Evolutionary conservation across 2,329 filamentous ascomycete species (phyloP).

Genomic region (Cladophialophora chaetospira): DNA sequence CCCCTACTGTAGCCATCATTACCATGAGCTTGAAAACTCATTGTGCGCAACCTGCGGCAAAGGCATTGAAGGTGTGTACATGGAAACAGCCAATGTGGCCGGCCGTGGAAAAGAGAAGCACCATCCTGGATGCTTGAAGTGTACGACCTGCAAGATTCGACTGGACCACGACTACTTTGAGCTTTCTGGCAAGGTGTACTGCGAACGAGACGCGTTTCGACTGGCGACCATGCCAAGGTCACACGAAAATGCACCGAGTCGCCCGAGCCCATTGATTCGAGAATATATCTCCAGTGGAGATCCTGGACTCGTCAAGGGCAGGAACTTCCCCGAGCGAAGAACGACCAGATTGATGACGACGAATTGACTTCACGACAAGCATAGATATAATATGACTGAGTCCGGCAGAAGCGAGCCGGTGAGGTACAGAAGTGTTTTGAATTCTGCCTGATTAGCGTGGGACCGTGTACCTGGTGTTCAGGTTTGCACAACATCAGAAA

Average conservation of each 20-base stretch:
- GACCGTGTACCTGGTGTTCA: neutral
- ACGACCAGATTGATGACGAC: conserved; percentile 51
- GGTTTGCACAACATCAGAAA: conserved; percentile 2
- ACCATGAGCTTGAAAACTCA: conserved; percentile 87
- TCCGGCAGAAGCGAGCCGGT: neutral
- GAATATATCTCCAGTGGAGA: conserved; percentile 33
- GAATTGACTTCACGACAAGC: conserved; percentile 23
- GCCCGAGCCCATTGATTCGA: conserved; percentile 32
- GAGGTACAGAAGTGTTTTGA: neutral
- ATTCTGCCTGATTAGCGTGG: neutral
- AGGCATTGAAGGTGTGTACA: conserved; percentile 91
- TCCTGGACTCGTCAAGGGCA: conserved; percentile 35
- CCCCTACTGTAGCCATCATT: conserved; percentile 89
- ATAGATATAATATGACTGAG: conserved; percentile 8
- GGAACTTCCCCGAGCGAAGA: conserved; percentile 51
- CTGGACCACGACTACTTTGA: conserved; percentile 89
- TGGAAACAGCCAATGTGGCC: conserved; percentile 69
- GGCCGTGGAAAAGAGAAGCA: conserved; percentile 64
- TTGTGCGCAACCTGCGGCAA: conserved; percentile 76
- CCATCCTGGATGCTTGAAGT: conserved; percentile 84
- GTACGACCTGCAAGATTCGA: conserved; percentile 69
- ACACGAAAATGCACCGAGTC: conserved; percentile 33
- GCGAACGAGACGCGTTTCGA: conserved; percentile 79
- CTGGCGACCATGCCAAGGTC: conserved; percentile 28
- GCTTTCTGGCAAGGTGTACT: conserved; percentile 76